phyloP scores from a whole-genome alignment of 2,329 filamentous ascomycete genomes.

The Scopulariopsis brevicaulis region DNA sequence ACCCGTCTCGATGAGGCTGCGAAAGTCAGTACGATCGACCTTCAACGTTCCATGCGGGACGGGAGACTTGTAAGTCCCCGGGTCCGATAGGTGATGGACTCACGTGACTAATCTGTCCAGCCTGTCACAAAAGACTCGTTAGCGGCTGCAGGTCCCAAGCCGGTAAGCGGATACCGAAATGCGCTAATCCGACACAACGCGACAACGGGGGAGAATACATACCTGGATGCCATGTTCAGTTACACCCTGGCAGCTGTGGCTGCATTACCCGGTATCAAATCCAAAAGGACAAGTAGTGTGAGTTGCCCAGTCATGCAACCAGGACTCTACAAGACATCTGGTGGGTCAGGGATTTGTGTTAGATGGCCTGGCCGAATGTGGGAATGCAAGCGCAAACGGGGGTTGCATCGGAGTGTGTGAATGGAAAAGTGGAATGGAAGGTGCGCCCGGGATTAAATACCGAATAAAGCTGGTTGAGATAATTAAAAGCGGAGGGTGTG shows the following conservation, averaged over 20 bases:
- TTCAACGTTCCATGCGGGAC: neutral
- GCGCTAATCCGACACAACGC: neutral
- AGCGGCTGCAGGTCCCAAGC: neutral
- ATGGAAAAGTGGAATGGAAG: neutral
- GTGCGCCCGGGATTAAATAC: neutral
- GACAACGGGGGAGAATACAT: slow-evolving; percentile 10
- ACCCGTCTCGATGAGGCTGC: slow-evolving; percentile 87
- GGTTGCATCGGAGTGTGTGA: neutral
- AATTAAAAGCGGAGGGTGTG: neutral
- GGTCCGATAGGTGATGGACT: slow-evolving; percentile 26
- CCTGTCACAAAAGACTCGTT: slow-evolving; percentile 27
- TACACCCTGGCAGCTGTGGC: slow-evolving; percentile 5
- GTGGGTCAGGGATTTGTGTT: neutral
- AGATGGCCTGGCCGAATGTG: neutral
- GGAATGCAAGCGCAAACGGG: neutral
- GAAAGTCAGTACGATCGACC: neutral
- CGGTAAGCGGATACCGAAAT: slow-evolving; percentile 1
- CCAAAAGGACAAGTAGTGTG: neutral
- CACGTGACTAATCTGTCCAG: slow-evolving; percentile 81
- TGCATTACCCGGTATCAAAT: neutral
- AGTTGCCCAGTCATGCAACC: neutral
- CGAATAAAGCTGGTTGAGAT: neutral
- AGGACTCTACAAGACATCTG: neutral
- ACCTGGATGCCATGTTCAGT: slow-evolving; percentile 47
- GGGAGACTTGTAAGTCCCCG: neutral